These are phyloP conservation scores for Amanita pseudoporphyria DNA, from an alignment of 768 basidiomycete genomes.

Conservation along the genomic window DNA sequence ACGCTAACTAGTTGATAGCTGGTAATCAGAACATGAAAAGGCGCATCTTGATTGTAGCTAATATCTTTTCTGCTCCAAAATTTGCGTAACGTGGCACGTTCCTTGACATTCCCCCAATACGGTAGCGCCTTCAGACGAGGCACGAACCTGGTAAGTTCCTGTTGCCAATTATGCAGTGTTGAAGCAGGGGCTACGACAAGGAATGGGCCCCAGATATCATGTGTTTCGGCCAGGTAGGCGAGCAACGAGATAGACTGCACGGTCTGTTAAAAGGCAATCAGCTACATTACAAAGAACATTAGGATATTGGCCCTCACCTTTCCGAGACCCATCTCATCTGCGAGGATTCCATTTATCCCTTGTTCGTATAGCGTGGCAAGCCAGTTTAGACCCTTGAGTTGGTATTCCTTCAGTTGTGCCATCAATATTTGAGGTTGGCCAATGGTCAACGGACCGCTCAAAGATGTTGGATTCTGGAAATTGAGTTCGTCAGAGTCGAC, in stretches of 20 bases:
- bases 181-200: conserved; percentile 96
- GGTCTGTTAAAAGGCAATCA: conserved; percentile 39
- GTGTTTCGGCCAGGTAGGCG: conserved; percentile 91
- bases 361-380: conserved; percentile 95
- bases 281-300: conserved; percentile 4
- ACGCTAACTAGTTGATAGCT: conserved; percentile 94
- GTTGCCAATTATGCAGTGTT: conserved; percentile 98
- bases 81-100: conserved; percentile 86
- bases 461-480: conserved; percentile 95
- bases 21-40: conserved; percentile 94
- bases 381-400: conserved; percentile 97
- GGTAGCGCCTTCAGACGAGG: conserved; percentile 90
- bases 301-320: conserved; percentile 42
- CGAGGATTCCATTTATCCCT: conserved; percentile 98
- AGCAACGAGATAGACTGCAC: conserved; percentile 96
- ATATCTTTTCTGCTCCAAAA: conserved; percentile 99
- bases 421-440: conserved; percentile 93
- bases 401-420: conserved; percentile 96
- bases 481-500: conserved; percentile 97
- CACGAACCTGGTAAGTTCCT: conserved; percentile 93
- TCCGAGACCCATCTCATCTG: conserved; percentile 97
- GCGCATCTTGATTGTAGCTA: conserved; percentile 89
- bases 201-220: conserved; percentile 99
- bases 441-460: conserved; percentile 77
- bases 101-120: conserved; percentile 98